Conservation (phyloP, 2,329 filamentous ascomycete species). For the Aspergillus aculeatinus region DNA sequence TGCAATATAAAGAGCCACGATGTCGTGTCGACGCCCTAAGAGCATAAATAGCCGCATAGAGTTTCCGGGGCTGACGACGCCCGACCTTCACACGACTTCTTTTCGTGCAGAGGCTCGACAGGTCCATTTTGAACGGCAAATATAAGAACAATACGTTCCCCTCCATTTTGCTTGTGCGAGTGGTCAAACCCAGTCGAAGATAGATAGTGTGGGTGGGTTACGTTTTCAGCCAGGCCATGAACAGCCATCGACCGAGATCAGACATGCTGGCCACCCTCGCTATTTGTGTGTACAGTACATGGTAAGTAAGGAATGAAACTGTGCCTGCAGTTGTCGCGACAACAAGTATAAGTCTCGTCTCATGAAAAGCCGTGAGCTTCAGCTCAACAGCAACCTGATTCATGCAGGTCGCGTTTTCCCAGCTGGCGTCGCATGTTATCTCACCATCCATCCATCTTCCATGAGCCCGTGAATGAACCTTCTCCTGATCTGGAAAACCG, state of each 20-base stretch:
- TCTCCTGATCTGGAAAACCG: neutral
- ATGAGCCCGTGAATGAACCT: neutral
- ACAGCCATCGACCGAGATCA: neutral
- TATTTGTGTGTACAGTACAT: too few species aligned
- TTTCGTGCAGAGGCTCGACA: neutral
- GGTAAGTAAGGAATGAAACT: neutral
- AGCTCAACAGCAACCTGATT: neutral
- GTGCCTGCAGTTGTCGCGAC: neutral
- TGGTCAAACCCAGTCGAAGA: neutral
- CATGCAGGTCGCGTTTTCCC: too few species aligned
- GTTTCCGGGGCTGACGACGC: neutral
- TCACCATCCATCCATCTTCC: neutral
- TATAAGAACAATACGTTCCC: neutral
- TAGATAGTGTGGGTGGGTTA: neutral
- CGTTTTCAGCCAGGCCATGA: neutral
- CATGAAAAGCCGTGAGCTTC: neutral
- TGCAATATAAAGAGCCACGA: neutral
- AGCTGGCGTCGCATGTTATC: too few species aligned
- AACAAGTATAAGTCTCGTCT: neutral
- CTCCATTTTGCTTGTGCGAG: neutral
- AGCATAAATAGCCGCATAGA: neutral
- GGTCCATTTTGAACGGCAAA: neutral
- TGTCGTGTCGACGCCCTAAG: neutral
- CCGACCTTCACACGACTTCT: neutral
- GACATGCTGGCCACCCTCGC: neutral